Conservation (phyloP, 768 basidiomycete genomes). For the Phallus indusiatus region DNA sequence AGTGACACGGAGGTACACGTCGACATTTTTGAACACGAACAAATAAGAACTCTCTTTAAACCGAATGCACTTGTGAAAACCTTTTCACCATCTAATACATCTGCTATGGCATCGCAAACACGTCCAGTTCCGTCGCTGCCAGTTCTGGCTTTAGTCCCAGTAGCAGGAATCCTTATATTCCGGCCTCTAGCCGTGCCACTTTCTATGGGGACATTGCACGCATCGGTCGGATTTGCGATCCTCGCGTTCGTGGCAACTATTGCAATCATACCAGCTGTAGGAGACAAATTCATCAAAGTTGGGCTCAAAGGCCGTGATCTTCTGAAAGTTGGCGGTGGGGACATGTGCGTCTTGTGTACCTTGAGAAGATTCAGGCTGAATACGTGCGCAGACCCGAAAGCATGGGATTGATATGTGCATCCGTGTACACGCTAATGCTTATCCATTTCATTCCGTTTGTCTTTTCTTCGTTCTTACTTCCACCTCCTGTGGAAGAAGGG, state of each 20-base stretch:
- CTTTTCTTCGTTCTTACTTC: slow-evolving; percentile 62
- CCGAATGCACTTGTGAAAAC: neutral
- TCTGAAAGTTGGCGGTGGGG: slow-evolving; percentile 67
- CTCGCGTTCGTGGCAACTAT: slow-evolving; percentile 71
- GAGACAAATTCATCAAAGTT: slow-evolving; percentile 69
- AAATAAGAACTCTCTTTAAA: neutral
- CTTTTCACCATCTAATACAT: neutral
- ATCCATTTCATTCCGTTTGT: slow-evolving; percentile 94
- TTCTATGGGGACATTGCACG: slow-evolving; percentile 66
- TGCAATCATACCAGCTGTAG: slow-evolving; percentile 75
- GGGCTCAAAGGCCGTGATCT: slow-evolving; percentile 81
- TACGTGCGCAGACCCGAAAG: slow-evolving; percentile 70
- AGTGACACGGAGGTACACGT: neutral
- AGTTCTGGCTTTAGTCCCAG: slow-evolving; percentile 51
- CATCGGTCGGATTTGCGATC: slow-evolving; percentile 74
- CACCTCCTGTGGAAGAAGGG: slow-evolving; percentile 36
- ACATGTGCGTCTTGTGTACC: slow-evolving; percentile 42
- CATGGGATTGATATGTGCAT: slow-evolving; percentile 82
- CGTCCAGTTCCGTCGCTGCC: slow-evolving; percentile 40
- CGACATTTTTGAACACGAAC: too few species aligned
- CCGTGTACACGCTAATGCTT: slow-evolving; percentile 77
- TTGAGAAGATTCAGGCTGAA: neutral
- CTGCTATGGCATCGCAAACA: slow-evolving; percentile 15
- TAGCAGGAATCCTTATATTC: slow-evolving; percentile 64
- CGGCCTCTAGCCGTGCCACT: slow-evolving; percentile 62